Conservation (phyloP, 805 yeast species). For the Ogataea angusta region DNA sequence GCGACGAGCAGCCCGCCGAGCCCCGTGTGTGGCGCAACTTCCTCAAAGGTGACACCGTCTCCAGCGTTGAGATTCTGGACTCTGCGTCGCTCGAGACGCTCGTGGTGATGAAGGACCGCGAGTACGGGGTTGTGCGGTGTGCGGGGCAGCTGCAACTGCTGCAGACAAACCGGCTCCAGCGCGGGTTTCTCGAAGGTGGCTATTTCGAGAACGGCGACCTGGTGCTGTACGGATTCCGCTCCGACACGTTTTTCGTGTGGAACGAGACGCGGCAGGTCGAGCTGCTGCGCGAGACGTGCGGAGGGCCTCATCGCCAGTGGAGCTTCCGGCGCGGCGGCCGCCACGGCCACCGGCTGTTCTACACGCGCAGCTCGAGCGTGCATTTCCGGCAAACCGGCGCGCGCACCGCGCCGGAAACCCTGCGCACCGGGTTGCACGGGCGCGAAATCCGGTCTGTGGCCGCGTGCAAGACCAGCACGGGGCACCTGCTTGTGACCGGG, state of each 20-base stretch:
- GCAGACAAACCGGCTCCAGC: conserved; percentile 56
- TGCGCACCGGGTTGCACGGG: conserved; percentile 78
- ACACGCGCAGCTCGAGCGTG: conserved; percentile 55
- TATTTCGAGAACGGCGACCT: conserved; percentile 45
- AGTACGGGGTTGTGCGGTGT: conserved; percentile 42
- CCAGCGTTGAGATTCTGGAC: conserved; percentile 46
- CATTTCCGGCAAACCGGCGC: conserved; percentile 35
- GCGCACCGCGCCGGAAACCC: conserved; percentile 22
- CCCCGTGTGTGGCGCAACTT: conserved; percentile 43
- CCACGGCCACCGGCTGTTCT: conserved; percentile 44
- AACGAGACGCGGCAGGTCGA: conserved; percentile 77
- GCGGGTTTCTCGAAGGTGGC: conserved; percentile 82
- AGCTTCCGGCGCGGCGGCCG: conserved; percentile 34
- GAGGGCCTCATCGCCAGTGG: conserved; percentile 93
- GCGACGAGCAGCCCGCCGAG: conserved; percentile 4
- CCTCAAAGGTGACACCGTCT: conserved; percentile 65
- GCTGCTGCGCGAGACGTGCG: conserved; percentile 68
- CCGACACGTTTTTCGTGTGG: conserved; percentile 74
- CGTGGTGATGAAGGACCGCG: conserved; percentile 66
- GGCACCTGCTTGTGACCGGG: conserved; percentile 61
- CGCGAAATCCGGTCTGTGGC: conserved; percentile 81
- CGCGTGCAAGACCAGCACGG: conserved; percentile 35
- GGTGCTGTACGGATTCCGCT: conserved; percentile 76
- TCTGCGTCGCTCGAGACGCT: conserved; percentile 28
- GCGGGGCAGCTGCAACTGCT: conserved; percentile 7